Percentiles rank a stretch among this genome's conserved stretches.
phyloP scores from a whole-genome alignment of 148 eudicot species.

The Drosera capensis region DNA sequence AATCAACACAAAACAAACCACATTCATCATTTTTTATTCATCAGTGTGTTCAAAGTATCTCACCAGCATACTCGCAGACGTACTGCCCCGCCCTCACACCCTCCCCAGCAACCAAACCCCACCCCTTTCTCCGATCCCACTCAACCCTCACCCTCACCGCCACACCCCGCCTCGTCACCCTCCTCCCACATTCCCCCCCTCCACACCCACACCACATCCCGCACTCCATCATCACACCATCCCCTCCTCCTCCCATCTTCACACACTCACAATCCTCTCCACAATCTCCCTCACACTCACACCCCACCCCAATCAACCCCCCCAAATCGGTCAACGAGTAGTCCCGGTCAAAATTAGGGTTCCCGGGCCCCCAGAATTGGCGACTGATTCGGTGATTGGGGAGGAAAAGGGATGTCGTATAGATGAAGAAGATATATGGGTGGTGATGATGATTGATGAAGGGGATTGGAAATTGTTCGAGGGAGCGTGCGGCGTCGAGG shows the following conservation, averaged over 20 bases:
- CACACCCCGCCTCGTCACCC: slow-evolving; percentile 47
- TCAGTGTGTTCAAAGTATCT: neutral
- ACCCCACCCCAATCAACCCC: slow-evolving; percentile 1
- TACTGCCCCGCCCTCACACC: slow-evolving; percentile 27
- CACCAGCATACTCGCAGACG: slow-evolving; percentile 82
- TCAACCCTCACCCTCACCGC: slow-evolving; percentile 36
- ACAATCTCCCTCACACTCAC: slow-evolving; percentile 37
- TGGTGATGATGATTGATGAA: slow-evolving; percentile 43
- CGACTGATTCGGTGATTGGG: slow-evolving; percentile 9
- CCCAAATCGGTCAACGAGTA: neutral
- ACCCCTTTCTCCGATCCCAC: slow-evolving; percentile 42
- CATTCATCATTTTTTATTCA: neutral
- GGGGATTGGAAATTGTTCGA: slow-evolving; percentile 46
- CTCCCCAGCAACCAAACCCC: slow-evolving; percentile 57
- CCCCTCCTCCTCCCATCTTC: neutral
- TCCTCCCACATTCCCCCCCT: slow-evolving; percentile 38
- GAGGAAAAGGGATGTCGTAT: slow-evolving; percentile 21
- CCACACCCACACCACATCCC: slow-evolving; percentile 50
- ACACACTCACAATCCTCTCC: slow-evolving; percentile 8
- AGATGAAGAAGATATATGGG: slow-evolving; percentile 44
- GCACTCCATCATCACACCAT: slow-evolving; percentile 39
- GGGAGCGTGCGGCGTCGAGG: slow-evolving; percentile 49
- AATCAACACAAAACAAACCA: neutral
- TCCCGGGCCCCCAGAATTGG: slow-evolving; percentile 35
- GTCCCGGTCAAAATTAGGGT: slow-evolving; percentile 1